Evolutionary conservation across 805 yeast species (phyloP), one percentile per base, ranked within the genome.

Genomic region (Hanseniaspora singularis): DNA sequence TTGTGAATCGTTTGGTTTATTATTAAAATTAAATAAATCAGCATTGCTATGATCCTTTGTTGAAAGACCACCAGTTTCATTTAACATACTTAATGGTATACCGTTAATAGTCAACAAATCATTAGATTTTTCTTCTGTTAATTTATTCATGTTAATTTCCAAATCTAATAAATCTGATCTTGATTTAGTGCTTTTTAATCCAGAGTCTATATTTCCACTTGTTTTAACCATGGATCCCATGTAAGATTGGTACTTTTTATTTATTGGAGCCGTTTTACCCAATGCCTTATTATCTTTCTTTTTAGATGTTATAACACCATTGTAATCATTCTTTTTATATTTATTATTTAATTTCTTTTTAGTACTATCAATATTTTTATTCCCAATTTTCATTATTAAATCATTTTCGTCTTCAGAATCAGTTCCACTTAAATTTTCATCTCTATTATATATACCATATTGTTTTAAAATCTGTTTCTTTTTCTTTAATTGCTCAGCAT

Each of bases 21-120:
- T 34, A 15, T 24, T 44, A 22, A 44, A 23, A 2, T 22, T 19
- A 31, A 44, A 44, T 18, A 44, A 9, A 14, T 44, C 48, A 22
- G 19, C 27, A 4, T 40, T 15, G 12, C 40, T 39, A 1, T 24
- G 18, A 16, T 40, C 45, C 19, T 46, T 40, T 7, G 44, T 40
- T 2, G 40, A 46, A n/a, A 46, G 20, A 51, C 85, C 77, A 4
- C 94, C 94, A 0, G 89, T 83, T 9, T 87, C 85, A 47, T 80
- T 87, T 27, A 83, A 68, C 84, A 83, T 72, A 34, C 79, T 64
- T 18, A 78, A 61, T 3, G 85, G 84, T 42, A 78, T 78, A 51
- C 85, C 85, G 53, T 78, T 78, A 51, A 78, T 78, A 50, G 76
- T 79, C 38, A 72, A 64, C 12, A 79, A 20, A 15, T 48, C 48